A percentile compares a stretch with the other conserved stretches of the same genome.
phyloP scores from a whole-genome alignment of 2,329 filamentous ascomycete genomes.

The Hypoxylon sp. region DNA sequence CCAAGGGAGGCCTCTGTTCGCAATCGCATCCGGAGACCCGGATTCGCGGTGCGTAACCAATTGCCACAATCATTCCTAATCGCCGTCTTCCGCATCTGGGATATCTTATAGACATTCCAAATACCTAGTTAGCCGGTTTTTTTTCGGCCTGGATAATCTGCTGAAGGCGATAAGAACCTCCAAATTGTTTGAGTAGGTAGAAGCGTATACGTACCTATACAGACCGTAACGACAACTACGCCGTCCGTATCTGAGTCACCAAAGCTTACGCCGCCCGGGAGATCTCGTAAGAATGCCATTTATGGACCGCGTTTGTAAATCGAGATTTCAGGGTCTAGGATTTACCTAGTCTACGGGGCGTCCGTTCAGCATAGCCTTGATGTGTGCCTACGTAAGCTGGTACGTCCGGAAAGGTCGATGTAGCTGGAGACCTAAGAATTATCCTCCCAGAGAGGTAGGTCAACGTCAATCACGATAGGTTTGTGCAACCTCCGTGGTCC shows the following conservation, averaged over 20 bases:
- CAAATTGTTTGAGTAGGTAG: constrained; percentile 3
- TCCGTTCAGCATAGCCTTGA: constrained; percentile 31
- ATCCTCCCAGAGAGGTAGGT: constrained; percentile 70
- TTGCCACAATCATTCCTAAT: constrained; percentile 23
- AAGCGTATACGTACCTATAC: constrained; percentile 11
- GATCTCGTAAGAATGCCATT: background rate
- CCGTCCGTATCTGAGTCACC: constrained; percentile 5
- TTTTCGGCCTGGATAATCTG: constrained; percentile 1
- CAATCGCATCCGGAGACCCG: constrained; percentile 8
- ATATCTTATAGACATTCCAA: constrained; percentile 12
- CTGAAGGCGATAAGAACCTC: constrained; percentile 2
- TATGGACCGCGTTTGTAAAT: background rate
- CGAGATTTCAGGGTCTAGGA: background rate
- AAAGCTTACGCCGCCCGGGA: constrained; percentile 4
- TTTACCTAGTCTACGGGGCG: constrained; percentile 3
- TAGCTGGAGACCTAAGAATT: constrained; percentile 26
- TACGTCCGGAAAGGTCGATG: constrained; percentile 25
- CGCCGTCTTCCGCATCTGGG: constrained; percentile 5
- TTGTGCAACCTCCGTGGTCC: constrained; percentile 77
- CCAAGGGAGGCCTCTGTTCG: constrained; percentile 20
- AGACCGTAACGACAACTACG: constrained; percentile 2
- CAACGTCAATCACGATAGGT: constrained; percentile 85
- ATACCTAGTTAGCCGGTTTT: constrained; percentile 8
- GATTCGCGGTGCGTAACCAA: constrained; percentile 17
- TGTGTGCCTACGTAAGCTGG: constrained; percentile 8